Evolutionary conservation across 2,329 filamentous ascomycete genomes (phyloP), one percentile per base, ranked within the genome.

Genomic region (Trichophyton verrucosum): DNA sequence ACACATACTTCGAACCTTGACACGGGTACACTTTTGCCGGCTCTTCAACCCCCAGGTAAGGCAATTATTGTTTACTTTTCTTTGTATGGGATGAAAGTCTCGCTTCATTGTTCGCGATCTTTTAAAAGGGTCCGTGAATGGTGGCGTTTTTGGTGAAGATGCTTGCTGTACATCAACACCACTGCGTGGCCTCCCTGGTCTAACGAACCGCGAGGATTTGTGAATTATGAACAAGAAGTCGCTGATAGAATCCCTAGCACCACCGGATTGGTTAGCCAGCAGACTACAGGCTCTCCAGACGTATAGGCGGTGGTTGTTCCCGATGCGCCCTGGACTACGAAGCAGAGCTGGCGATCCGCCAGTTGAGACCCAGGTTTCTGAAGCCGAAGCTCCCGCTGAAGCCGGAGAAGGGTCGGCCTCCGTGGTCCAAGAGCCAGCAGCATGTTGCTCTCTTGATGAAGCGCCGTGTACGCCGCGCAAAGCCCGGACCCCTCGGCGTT

Each of bases 381-480:
- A 24, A 17, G 15, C 51, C 33, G 51, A 15, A 20, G 20, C 13
- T 49, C 3, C 46, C n/a, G 8, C 9, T 57, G 33, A 13, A 38
- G 3, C 53, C 20, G 20, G 27, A 17, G 56, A 24, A 9, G n/a
- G 56, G 36, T 13, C 36, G 15, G 20, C 11, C 11, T 20, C 36
- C 15, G 56, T 20, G 11, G 33, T 13, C 11, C 15, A 58, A 24
- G 36, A 27, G 24, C 42, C 56, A 42, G 20, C 42, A n/a, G 22
- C 36, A 44, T 36, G 38, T 9, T 42, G 5, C 13, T 27, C 13
- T 49, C 27, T 33, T 15, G 38, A 33, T 7, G 57, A 47, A 9
- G 47, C 55, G 1, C 59, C 61, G 27, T 44, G 49, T 8, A 62
- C 40, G 15, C 55, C 55, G 27, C 55, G 22, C 36, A 57, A 40